These are phyloP conservation scores for Penicillium verrucosum DNA, from an alignment of 2,329 filamentous ascomycete species.

Conservation along the genomic window DNA sequence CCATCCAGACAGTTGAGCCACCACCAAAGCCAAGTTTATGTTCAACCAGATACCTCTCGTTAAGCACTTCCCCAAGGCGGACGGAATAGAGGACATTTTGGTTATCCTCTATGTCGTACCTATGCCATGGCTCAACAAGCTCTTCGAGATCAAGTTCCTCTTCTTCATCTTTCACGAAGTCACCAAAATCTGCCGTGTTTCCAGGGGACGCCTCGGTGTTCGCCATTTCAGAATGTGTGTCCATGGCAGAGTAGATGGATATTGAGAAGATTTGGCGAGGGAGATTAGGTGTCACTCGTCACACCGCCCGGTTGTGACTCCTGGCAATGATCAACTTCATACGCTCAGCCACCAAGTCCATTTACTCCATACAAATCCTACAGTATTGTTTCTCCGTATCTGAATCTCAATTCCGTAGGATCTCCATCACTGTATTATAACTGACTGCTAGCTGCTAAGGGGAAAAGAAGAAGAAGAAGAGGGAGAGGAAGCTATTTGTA, in stretches of 20 bases:
- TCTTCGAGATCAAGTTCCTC: conserved; percentile 20
- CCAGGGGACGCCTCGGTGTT: background rate
- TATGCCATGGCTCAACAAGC: conserved; percentile 19
- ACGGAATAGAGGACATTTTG: conserved; percentile 19
- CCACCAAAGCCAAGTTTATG: conserved; percentile 26
- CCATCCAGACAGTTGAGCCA: conserved; percentile 29
- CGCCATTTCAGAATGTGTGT: background rate
- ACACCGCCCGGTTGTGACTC: too few species aligned
- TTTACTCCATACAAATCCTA: too few species aligned
- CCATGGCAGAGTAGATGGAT: background rate
- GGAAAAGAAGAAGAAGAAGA: too few species aligned
- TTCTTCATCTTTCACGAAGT: conserved; percentile 17
- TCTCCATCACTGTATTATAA: too few species aligned
- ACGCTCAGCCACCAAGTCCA: too few species aligned
- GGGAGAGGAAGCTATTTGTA: too few species aligned
- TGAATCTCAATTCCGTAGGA: too few species aligned
- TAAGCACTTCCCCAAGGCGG: conserved; percentile 19
- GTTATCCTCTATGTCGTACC: conserved; percentile 14
- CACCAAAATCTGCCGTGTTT: conserved; percentile 8
- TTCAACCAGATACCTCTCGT: conserved; percentile 24
- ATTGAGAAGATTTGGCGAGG: background rate
- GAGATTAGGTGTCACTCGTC: too few species aligned
- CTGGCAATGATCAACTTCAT: too few species aligned
- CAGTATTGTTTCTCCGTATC: too few species aligned
- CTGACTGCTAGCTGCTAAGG: too few species aligned